phyloP scores from a whole-genome alignment of 176 grass and related monocot genomes.

The Stipa capillata region DNA sequence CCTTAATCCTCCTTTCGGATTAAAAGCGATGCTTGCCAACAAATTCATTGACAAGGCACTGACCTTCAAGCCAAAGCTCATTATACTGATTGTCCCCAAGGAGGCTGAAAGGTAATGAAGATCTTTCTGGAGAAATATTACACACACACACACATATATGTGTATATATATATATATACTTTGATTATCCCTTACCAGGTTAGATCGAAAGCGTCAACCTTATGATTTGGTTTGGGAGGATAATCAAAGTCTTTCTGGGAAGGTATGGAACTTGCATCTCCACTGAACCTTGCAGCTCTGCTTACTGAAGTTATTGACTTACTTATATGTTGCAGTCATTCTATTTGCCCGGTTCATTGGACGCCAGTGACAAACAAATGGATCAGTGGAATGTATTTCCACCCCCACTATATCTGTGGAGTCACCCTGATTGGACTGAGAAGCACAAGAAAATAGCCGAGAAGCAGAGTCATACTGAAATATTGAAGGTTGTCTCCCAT shows the following conservation, averaged over 20 bases:
- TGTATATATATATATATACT: too few relatives aligned
- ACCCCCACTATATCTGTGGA: slow-evolving; percentile 63
- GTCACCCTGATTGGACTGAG: slow-evolving; percentile 55
- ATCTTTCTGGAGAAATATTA: not conserved
- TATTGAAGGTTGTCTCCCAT: not conserved
- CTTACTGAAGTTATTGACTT: not conserved
- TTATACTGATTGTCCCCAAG: slow-evolving; percentile 77
- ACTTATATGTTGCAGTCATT: slow-evolving; percentile 48
- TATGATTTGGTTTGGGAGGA: slow-evolving; percentile 85
- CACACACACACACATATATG: too few relatives aligned
- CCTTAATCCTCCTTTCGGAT: slow-evolving; percentile 80
- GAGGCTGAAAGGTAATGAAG: slow-evolving; percentile 57
- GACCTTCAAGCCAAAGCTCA: slow-evolving; percentile 63
- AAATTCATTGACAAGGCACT: slow-evolving; percentile 65
- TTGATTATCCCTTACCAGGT: slow-evolving; percentile 45
- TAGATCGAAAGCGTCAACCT: slow-evolving; percentile 42
- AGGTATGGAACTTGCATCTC: slow-evolving; percentile 33
- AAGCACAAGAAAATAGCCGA: slow-evolving; percentile 53
- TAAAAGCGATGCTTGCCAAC: slow-evolving; percentile 60
- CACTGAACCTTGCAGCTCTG: not conserved
- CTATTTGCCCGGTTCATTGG: slow-evolving; percentile 78
- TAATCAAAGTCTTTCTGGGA: slow-evolving; percentile 44
- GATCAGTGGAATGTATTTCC: slow-evolving; percentile 73
- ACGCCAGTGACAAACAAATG: slow-evolving; percentile 62
- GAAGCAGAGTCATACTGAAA: slow-evolving; percentile 34